These are phyloP conservation scores for Ceratocystiopsis sp. DNA, from an alignment of 2,329 filamentous ascomycete genomes.

Conservation along the genomic window DNA sequence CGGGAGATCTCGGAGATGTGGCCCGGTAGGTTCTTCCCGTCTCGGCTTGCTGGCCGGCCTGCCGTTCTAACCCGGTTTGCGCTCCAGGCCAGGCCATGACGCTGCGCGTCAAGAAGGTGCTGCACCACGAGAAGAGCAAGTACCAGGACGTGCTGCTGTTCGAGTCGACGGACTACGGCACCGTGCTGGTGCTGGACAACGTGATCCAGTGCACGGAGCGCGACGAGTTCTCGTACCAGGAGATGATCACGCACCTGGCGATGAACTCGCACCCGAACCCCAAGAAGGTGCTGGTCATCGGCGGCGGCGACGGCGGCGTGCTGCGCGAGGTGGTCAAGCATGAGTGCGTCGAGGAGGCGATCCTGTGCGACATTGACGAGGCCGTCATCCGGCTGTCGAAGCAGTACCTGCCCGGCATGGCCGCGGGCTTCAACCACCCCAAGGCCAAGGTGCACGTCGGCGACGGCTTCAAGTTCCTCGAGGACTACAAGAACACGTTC, in stretches of 20 bases:
- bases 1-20: conserved; percentile 98
- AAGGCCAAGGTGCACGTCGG: conserved; percentile 86
- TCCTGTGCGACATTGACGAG: conserved; percentile 97
- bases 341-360: conserved; percentile 87
- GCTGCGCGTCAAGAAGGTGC: conserved; percentile 89
- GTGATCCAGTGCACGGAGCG: conserved; percentile 98
- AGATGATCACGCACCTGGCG: conserved; percentile 98
- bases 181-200: conserved; percentile 92
- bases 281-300: conserved; percentile 96
- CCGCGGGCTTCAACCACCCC: conserved; percentile 81
- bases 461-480: conserved; percentile 97
- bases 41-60: background rate
- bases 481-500: conserved; percentile 91
- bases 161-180: conserved; percentile 93
- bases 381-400: conserved; percentile 97
- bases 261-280: conserved; percentile 98
- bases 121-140: conserved; percentile 98
- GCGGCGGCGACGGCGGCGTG: conserved; percentile 92
- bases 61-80: background rate
- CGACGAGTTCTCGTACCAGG: conserved; percentile 98
- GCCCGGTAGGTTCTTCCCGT: conserved; percentile 40
- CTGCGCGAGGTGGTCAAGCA: conserved; percentile 99
- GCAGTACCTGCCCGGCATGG: conserved; percentile 91
- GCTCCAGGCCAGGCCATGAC: conserved; percentile 86
- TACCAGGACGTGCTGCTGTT: conserved; percentile 99